These are phyloP conservation scores for Gomphus sp. DNA, from an alignment of 1,284 basidiomycete genomes.

Conservation along the genomic window DNA sequence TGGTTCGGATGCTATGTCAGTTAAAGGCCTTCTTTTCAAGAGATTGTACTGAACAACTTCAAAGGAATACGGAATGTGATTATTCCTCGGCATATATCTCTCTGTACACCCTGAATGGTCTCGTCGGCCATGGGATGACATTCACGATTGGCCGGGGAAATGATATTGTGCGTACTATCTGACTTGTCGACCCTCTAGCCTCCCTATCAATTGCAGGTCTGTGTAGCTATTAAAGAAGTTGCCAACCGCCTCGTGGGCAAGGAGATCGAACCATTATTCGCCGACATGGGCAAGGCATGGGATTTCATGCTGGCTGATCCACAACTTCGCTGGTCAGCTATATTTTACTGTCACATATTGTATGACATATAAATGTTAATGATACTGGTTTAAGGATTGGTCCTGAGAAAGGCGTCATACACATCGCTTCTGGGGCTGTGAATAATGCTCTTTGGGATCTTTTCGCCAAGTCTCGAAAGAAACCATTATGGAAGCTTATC, in stretches of 20 bases:
- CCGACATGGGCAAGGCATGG: conserved; percentile 83
- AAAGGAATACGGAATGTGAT: conserved; percentile 88
- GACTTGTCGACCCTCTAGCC: not conserved
- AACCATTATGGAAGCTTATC: conserved; percentile 81
- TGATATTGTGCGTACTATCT: conserved; percentile 57
- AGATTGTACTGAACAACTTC: not conserved
- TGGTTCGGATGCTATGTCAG: conserved; percentile 80
- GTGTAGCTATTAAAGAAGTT: conserved; percentile 70
- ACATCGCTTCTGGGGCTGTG: conserved; percentile 74
- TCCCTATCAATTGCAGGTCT: conserved; percentile 42
- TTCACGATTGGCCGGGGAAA: conserved; percentile 96
- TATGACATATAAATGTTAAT: not conserved
- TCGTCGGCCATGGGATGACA: conserved; percentile 88
- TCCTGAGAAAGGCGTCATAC: conserved; percentile 82
- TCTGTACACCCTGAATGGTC: conserved; percentile 58
- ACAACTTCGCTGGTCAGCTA: conserved; percentile 75
- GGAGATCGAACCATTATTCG: conserved; percentile 74
- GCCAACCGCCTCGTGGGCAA: conserved; percentile 79
- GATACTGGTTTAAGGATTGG: conserved; percentile 51
- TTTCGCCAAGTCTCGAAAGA: conserved; percentile 66
- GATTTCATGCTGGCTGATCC: conserved; percentile 76
- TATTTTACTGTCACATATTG: not conserved
- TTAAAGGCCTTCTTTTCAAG: not conserved
- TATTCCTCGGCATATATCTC: conserved; percentile 90
- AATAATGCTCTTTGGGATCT: conserved; percentile 80